Evolutionary conservation across 2,329 filamentous ascomycete genomes (phyloP).

Genomic region (Cladosporium cucumerinum): DNA sequence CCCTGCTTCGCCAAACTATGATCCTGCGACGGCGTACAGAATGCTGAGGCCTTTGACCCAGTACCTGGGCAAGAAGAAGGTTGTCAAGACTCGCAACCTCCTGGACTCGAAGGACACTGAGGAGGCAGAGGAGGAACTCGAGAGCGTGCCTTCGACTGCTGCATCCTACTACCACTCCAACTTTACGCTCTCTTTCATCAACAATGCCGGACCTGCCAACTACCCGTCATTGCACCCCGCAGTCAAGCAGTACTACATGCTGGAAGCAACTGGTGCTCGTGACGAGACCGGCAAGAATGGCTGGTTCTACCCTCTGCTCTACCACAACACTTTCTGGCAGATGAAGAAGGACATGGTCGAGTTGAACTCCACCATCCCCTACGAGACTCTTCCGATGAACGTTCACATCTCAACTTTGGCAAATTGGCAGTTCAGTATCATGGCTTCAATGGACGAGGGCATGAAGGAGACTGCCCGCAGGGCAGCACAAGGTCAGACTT

Average conservation of each 20-base stretch:
- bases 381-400: slow-evolving; percentile 75
- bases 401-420: slow-evolving; percentile 78
- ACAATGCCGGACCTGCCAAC: slow-evolving; percentile 68
- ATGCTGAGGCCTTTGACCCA: slow-evolving; percentile 84
- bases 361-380: slow-evolving; percentile 89
- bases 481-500: slow-evolving; percentile 68
- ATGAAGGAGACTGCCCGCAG: slow-evolving; percentile 78
- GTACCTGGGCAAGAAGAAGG: slow-evolving; percentile 88
- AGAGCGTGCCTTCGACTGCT: slow-evolving; percentile 63
- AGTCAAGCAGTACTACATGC: slow-evolving; percentile 69
- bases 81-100: slow-evolving; percentile 80
- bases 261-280: slow-evolving; percentile 76
- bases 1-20: slow-evolving; percentile 68
- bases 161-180: slow-evolving; percentile 94
- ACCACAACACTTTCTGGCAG: slow-evolving; percentile 97
- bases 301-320: slow-evolving; percentile 91
- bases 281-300: slow-evolving; percentile 82
- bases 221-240: slow-evolving; percentile 69
- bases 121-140: slow-evolving; percentile 46
- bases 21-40: slow-evolving; percentile 72
- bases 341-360: slow-evolving; percentile 85
- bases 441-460: slow-evolving; percentile 81
- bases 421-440: slow-evolving; percentile 84
- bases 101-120: slow-evolving; percentile 52
- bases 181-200: slow-evolving; percentile 82